Conservation (phyloP, 78 protist genomes). For the Dictyostelium citrinum region DNA sequence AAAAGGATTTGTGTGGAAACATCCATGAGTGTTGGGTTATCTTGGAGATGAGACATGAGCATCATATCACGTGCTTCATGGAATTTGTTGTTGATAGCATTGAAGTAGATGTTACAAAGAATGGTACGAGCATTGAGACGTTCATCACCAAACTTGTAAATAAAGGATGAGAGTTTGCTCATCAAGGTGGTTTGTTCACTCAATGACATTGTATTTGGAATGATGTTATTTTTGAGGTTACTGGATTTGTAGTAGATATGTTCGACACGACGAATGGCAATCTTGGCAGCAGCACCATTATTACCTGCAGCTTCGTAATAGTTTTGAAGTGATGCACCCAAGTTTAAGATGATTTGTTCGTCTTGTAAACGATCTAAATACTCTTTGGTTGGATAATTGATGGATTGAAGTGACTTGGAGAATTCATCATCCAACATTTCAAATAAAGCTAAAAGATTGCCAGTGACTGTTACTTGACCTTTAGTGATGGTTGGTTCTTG, state of each 20-base stretch:
- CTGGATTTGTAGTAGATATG: slow-evolving; percentile 79
- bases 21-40: slow-evolving; percentile 79
- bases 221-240: not conserved
- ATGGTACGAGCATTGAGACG: slow-evolving; percentile 85
- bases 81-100: slow-evolving; percentile 83
- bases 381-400: slow-evolving; percentile 88
- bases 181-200: slow-evolving; percentile 10
- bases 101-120: slow-evolving; percentile 87
- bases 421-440: slow-evolving; percentile 92
- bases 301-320: slow-evolving; percentile 32
- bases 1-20: slow-evolving; percentile 85
- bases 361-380: slow-evolving; percentile 86
- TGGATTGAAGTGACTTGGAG: slow-evolving; percentile 79
- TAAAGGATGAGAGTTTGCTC: slow-evolving; percentile 38
- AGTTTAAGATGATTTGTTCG: slow-evolving; percentile 64
- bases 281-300: slow-evolving; percentile 19
- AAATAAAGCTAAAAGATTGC: slow-evolving; percentile 63
- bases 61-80: slow-evolving; percentile 94
- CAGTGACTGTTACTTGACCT: slow-evolving; percentile 38
- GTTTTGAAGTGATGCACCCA: slow-evolving; percentile 36
- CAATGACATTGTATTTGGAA: not conserved
- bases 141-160: slow-evolving; percentile 85
- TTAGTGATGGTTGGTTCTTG: slow-evolving; percentile 9
- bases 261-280: slow-evolving; percentile 80
- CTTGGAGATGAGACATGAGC: slow-evolving; percentile 92